Evolutionary conservation across 2,329 filamentous ascomycete species (phyloP).

Genomic region (Hypocrella siamensis): DNA sequence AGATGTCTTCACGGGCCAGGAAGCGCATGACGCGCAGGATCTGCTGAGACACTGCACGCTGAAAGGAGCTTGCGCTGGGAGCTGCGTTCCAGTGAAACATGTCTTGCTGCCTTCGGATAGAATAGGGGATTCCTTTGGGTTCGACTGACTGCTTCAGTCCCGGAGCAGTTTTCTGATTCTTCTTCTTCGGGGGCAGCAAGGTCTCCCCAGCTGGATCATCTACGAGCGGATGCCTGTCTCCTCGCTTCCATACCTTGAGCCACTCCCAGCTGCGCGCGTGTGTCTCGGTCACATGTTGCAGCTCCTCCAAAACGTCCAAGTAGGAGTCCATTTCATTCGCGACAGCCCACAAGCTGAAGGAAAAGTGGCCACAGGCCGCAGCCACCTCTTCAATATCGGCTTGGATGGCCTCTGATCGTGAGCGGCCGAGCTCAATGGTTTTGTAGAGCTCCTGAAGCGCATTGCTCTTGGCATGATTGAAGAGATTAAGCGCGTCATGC

Average conservation of each 20-base stretch:
- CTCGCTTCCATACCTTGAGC: slow-evolving; percentile 59
- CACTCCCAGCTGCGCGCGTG: slow-evolving; percentile 62
- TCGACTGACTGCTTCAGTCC: slow-evolving; percentile 34
- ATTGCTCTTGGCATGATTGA: slow-evolving; percentile 56
- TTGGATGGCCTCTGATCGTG: slow-evolving; percentile 57
- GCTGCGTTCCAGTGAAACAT: slow-evolving; percentile 41
- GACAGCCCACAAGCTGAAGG: slow-evolving; percentile 79
- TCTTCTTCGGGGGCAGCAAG: slow-evolving; percentile 21
- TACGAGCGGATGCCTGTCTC: neutral
- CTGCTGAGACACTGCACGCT: slow-evolving; percentile 28
- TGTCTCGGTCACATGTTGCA: slow-evolving; percentile 55
- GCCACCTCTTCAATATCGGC: slow-evolving; percentile 95
- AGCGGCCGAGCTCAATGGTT: slow-evolving; percentile 55
- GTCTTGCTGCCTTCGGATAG: slow-evolving; percentile 35
- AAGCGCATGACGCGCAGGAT: slow-evolving; percentile 30
- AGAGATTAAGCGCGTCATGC: slow-evolving; percentile 63
- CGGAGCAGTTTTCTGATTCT: slow-evolving; percentile 23
- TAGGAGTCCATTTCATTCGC: slow-evolving; percentile 79
- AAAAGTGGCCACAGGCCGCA: slow-evolving; percentile 94
- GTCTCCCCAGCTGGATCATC: slow-evolving; percentile 27
- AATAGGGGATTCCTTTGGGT: slow-evolving; percentile 38
- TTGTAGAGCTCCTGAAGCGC: slow-evolving; percentile 70
- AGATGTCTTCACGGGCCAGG: slow-evolving; percentile 39
- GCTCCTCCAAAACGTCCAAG: slow-evolving; percentile 67
- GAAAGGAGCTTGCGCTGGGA: slow-evolving; percentile 26